A percentile compares a stretch with the other conserved stretches of the same genome.
These are phyloP conservation scores for Russula emetica DNA, from an alignment of 768 basidiomycete species.

Conservation along the genomic window DNA sequence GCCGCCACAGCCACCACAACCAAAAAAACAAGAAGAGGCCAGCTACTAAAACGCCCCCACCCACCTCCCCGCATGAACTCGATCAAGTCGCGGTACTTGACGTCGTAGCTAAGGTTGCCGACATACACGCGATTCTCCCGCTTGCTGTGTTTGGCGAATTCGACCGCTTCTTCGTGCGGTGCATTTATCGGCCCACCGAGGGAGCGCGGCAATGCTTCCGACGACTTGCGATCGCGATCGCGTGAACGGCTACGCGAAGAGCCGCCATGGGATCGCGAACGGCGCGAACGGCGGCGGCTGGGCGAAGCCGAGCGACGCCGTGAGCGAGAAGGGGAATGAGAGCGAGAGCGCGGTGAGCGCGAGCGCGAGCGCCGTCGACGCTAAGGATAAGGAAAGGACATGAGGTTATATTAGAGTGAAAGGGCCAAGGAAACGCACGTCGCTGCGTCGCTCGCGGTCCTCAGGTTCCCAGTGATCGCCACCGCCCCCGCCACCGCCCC, in stretches of 20 bases:
- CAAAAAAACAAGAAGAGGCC: conserved; percentile 42
- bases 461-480: conserved; percentile 85
- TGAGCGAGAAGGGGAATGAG: conserved; percentile 66
- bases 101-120: conserved; percentile 97
- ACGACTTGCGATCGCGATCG: conserved; percentile 51
- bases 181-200: conserved; percentile 89
- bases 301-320: conserved; percentile 66
- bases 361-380: conserved; percentile 39
- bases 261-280: conserved; percentile 51
- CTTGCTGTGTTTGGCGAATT: conserved; percentile 94
- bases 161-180: conserved; percentile 87
- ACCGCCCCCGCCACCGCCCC: conserved; percentile 43
- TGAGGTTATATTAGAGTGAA: not conserved
- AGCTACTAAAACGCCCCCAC: conserved; percentile 70
- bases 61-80: conserved; percentile 99
- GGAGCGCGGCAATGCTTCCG: conserved; percentile 70
- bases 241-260: conserved; percentile 62
- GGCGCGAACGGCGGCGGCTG: conserved; percentile 50
- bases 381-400: conserved; percentile 9
- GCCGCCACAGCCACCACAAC: conserved; percentile 8
- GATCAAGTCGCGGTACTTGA: conserved; percentile 98
- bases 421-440: conserved; percentile 41
- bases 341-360: conserved; percentile 49
- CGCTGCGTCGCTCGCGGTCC: conserved; percentile 58
- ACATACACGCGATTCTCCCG: conserved; percentile 98